phyloP scores from a whole-genome alignment of 2,329 filamentous ascomycete species.

The Cryphonectria carpinicola region DNA sequence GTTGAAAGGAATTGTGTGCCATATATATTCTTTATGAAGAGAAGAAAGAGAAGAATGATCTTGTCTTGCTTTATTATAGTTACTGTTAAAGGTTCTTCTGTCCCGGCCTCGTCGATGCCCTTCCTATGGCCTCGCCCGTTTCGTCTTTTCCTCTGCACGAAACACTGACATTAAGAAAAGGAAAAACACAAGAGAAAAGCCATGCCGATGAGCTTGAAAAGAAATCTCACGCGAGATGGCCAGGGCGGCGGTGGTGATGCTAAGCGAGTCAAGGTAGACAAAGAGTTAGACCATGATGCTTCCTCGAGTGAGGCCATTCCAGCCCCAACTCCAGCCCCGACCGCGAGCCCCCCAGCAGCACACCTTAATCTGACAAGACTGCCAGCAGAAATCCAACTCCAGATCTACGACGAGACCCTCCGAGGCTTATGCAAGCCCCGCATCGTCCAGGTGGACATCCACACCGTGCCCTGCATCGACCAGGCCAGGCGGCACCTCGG shows the following conservation, averaged over 20 bases:
- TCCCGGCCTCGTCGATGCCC: no score
- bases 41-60: not conserved
- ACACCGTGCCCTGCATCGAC: not conserved
- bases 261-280: not conserved
- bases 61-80: not conserved
- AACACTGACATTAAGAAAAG: not conserved
- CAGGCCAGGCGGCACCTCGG: not conserved
- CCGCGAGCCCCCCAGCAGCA: not conserved
- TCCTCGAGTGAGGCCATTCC: not conserved
- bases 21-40: no score
- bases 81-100: not conserved
- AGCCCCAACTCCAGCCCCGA: not conserved
- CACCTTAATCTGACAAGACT: not conserved
- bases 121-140: not conserved
- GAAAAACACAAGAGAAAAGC: not conserved
- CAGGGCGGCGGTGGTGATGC: not conserved
- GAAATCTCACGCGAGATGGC: not conserved
- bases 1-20: not conserved
- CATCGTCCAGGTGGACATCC: constrained; percentile 8
- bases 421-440: not conserved
- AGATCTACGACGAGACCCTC: not conserved
- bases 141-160: not conserved
- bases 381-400: constrained; percentile 1
- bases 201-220: not conserved
- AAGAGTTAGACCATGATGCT: not conserved